Evolutionary conservation across 495 filamentous ascomycete genomes (phyloP).

Genomic region (Amphirosellinia nigrospora): DNA sequence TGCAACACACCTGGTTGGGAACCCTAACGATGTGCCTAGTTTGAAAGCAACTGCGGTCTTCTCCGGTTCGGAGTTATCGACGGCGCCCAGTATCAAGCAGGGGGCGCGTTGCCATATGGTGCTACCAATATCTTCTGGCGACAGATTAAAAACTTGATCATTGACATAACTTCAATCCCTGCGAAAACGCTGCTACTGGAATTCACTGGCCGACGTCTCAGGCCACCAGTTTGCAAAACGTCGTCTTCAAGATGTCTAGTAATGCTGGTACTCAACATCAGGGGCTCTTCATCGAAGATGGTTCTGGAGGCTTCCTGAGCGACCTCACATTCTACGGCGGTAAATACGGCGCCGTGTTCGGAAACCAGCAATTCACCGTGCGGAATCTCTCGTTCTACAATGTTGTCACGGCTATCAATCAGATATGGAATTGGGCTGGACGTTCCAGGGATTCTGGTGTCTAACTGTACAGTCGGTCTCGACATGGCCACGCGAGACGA

Average conservation of each 20-base stretch:
- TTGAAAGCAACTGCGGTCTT: constrained; percentile 70
- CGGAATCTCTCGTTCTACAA: constrained; percentile 70
- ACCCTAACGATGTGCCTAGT: constrained; percentile 68
- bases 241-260: constrained; percentile 68
- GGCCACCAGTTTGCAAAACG: constrained; percentile 76
- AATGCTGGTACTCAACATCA: constrained; percentile 66
- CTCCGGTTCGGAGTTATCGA: constrained; percentile 66
- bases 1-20: constrained; percentile 71
- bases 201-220: constrained; percentile 84
- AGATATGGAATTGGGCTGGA: constrained; percentile 62
- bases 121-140: constrained; percentile 78
- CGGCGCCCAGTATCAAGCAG: constrained; percentile 53
- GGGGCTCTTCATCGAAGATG: constrained; percentile 76
- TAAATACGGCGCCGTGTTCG: constrained; percentile 63
- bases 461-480: constrained; percentile 68
- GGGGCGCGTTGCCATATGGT: constrained; percentile 42
- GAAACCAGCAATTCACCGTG: constrained; percentile 84
- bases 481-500: constrained; percentile 57
- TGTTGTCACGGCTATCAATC: constrained; percentile 58
- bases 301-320: constrained; percentile 74
- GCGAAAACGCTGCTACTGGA: constrained; percentile 60
- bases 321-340: constrained; percentile 79
- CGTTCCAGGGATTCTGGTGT: constrained; percentile 72
- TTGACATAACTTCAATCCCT: constrained; percentile 69
- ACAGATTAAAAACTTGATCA: constrained; percentile 73